Base-by-base conservation (phyloP, 495 filamentous ascomycete species). In the Hypoxylon perforatum region DNA sequence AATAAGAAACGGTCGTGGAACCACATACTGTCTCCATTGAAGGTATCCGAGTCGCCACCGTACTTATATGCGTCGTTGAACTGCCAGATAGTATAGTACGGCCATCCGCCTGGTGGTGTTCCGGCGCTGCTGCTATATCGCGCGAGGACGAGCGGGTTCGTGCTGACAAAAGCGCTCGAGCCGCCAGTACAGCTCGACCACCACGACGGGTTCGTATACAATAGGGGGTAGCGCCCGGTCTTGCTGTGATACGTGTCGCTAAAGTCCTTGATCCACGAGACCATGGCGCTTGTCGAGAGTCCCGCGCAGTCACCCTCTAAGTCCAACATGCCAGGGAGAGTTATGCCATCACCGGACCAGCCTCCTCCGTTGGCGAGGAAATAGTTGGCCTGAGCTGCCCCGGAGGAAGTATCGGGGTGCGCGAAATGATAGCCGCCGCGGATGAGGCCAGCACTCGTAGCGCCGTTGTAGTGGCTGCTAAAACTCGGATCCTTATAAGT, bases 361-460 rank as follows among this genome's bases (percentile, higher is more conserved):
- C 85, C 86, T 17, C 88, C 88, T 28, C 88, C 88, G 67, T 90
- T 76, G 0, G 81, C 75, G 57, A 87, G 57, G 78, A 90, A 90
- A 70, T 78, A 88, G 12, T 81, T 75, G 4, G 87, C 87, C 68
- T 90, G 87, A 0, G 75, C 71, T 15, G 84, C 75, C 14, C 84
- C 86, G 3, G 80, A 78, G 61, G 78, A 81, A 19, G 67, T 57
- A 50, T 73, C 81, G 0, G 87, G 86, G 15, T 81, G 81, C 19
- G 88, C 88, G 62, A 88, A 90, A 77, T 90, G 88, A 69, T 89
- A 88, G 28, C 81, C 86, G 46, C 88, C 88, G 1, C 86, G 82
- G 71, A 88, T 83, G 57, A 88, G 72, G n/a, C 82, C 80, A 2
- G 85, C 87, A 18, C 69, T 73, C 33, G 82, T 86, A 22, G 86